These are phyloP conservation scores for Blastobotrys muscicola DNA, from an alignment of 805 yeast species.

Conservation along the genomic window DNA sequence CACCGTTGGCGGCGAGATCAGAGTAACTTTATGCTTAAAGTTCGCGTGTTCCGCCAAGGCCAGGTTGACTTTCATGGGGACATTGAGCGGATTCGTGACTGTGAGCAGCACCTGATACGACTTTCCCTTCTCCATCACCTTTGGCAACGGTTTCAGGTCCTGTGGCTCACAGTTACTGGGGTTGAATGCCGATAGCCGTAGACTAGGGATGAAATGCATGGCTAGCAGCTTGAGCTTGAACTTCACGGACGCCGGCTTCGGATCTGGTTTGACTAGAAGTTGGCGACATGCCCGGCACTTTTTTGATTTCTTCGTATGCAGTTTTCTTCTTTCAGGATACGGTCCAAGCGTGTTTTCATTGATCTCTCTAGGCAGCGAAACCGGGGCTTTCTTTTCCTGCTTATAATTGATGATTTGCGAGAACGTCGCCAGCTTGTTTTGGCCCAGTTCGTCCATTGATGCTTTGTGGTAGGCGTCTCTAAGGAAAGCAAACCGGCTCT, in stretches of 20 bases:
- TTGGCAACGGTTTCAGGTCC: not conserved
- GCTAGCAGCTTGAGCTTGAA: slow-evolving; percentile 21
- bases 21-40: slow-evolving; percentile 12
- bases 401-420: not conserved
- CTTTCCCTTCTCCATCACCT: slow-evolving; percentile 1
- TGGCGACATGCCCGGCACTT: slow-evolving; percentile 26
- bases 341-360: slow-evolving; percentile 4
- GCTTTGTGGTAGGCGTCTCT: not conserved
- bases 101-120: slow-evolving; percentile 11
- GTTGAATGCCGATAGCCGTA: no score
- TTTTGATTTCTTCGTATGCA: slow-evolving; percentile 22
- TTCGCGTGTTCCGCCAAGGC: slow-evolving; percentile 7
- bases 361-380: not conserved
- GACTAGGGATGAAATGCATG: slow-evolving; percentile 17
- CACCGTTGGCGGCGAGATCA: slow-evolving; percentile 11
- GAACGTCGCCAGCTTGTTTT: not conserved
- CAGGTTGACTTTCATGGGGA: slow-evolving; percentile 10
- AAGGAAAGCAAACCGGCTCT: not conserved
- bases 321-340: slow-evolving; percentile 20
- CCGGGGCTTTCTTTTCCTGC: slow-evolving; percentile 3
- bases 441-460: slow-evolving; percentile 1
- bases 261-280: slow-evolving; percentile 27
- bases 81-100: slow-evolving; percentile 16
- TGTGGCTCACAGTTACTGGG: no score
- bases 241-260: slow-evolving; percentile 15